A percentile compares a stretch with the other conserved stretches of the same genome.
Conservation (phyloP, 1,139 yeast species). For the Pichia sp. region DNA sequence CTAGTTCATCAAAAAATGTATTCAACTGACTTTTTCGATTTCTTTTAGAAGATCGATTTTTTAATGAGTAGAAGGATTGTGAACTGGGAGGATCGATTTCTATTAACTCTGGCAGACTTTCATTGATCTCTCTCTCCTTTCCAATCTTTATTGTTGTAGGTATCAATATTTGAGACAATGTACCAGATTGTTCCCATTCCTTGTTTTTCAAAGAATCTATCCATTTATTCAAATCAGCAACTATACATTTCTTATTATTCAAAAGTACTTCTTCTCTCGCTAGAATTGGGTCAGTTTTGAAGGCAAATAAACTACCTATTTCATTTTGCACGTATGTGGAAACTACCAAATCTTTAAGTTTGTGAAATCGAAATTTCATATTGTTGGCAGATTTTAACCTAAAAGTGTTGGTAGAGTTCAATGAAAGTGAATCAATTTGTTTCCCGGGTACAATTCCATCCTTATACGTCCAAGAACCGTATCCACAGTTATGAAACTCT, state of each 20-base stretch:
- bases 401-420: neutral
- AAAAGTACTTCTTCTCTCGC: no score
- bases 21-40: slow-evolving; percentile 9
- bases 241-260: no score
- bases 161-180: slow-evolving; percentile 4
- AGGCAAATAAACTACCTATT: neutral
- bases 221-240: slow-evolving; percentile 9
- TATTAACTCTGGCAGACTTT: neutral
- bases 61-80: slow-evolving; percentile 2
- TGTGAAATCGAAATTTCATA: slow-evolving; percentile 6
- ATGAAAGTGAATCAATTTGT: neutral
- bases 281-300: no score
- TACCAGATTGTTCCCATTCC: slow-evolving; percentile 10
- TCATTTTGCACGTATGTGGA: neutral
- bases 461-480: slow-evolving; percentile 5
- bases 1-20: slow-evolving; percentile 11
- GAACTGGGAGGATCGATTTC: slow-evolving; percentile 1
- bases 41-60: slow-evolving; percentile 5
- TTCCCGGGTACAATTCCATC: slow-evolving; percentile 1
- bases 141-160: slow-evolving; percentile 3
- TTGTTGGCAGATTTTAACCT: slow-evolving; percentile 4
- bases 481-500: slow-evolving; percentile 3
- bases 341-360: slow-evolving; percentile 1
- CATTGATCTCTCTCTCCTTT: neutral
- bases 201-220: neutral